Conservation (phyloP, 1,284 basidiomycete genomes). For the Lentinula novae-zelandiae region DNA sequence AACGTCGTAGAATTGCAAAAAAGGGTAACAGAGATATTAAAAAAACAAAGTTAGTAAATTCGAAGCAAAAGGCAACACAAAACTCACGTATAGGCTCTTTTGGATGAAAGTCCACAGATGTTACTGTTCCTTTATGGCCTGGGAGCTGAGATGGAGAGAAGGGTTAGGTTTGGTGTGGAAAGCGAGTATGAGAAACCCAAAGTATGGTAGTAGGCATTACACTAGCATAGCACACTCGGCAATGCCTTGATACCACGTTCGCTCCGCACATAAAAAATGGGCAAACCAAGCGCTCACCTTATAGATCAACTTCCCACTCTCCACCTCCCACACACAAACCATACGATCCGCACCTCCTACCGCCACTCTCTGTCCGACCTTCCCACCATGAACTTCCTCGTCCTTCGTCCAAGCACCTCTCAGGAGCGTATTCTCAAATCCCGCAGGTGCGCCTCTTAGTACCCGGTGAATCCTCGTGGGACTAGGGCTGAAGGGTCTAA, state of each 20-base stretch:
- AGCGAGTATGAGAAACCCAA: too few relatives aligned
- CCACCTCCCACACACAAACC: constrained; percentile 93
- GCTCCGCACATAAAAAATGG: too few relatives aligned
- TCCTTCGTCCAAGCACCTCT: constrained; percentile 81
- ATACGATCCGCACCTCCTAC: constrained; percentile 80
- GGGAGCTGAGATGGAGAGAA: constrained; percentile 54
- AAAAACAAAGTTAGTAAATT: not conserved
- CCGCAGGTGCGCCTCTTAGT: constrained; percentile 82
- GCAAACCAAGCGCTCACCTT: constrained; percentile 48
- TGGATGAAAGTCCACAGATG: constrained; percentile 86
- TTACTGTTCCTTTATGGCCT: constrained; percentile 92
- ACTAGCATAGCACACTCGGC: too few relatives aligned
- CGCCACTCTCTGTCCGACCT: constrained; percentile 60
- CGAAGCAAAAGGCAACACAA: not conserved
- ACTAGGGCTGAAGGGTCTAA: constrained; percentile 85
- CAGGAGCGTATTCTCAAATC: constrained; percentile 83
- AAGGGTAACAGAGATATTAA: too few relatives aligned
- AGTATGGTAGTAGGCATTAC: too few relatives aligned
- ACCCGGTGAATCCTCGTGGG: constrained; percentile 78
- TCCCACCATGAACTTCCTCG: constrained; percentile 36
- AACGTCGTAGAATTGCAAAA: too few relatives aligned
- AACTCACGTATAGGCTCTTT: constrained; percentile 82
- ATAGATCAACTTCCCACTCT: constrained; percentile 80
- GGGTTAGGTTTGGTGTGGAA: not conserved
- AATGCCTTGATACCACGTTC: too few relatives aligned